Evolutionary conservation across 2,329 filamentous ascomycete genomes (phyloP), one percentile per base, ranked within the genome.

Genomic region (Aspergillus hiratsukae): DNA sequence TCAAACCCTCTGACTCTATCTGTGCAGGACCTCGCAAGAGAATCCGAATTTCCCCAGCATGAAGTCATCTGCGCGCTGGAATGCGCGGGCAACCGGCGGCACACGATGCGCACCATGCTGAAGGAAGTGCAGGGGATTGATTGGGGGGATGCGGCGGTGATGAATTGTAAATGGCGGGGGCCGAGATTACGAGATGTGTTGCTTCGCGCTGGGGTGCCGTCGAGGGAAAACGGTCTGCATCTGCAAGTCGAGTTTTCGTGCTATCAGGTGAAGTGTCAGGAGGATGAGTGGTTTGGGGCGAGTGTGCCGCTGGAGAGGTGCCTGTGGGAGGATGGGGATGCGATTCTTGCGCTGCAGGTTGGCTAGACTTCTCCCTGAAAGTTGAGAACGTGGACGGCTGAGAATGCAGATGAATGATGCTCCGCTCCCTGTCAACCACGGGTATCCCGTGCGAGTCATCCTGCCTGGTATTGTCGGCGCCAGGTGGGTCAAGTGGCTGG

Each of bases 61-160:
- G 76, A 73, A 56, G 79, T 86, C 11, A 73, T 80, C n/a, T 83
- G 81, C 58, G 80, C 81, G 1, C 72, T 86, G 1, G 82, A 84
- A 71, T 86, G 83, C 61, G 83, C 83, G 3, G 83, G 83, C 21
- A 86, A 85, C 61, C 73, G 83, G 7, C 77, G 83, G 10, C 82
- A 85, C 64, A 83, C 81, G 1, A 85, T 85, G 82, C 80, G 82
- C 27, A 85, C 81, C 1, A 73, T 78, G 59, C 69, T 84, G 27
- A 83, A 83, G 63, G 83, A 85, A 66, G 83, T 85, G 4, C 71
- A 77, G 35, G 83, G 83, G 0, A 79, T 86, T 45, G 82, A 86
- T 63, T 86, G 83, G 83, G 76, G 77, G 40, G 82, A 85, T 61
- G 82, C 78, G 41, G 83, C 83, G 0, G 77, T 85, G 21, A 84